phyloP scores from a whole-genome alignment of 441 rosid genomes.

The Biscutella laevigata region DNA sequence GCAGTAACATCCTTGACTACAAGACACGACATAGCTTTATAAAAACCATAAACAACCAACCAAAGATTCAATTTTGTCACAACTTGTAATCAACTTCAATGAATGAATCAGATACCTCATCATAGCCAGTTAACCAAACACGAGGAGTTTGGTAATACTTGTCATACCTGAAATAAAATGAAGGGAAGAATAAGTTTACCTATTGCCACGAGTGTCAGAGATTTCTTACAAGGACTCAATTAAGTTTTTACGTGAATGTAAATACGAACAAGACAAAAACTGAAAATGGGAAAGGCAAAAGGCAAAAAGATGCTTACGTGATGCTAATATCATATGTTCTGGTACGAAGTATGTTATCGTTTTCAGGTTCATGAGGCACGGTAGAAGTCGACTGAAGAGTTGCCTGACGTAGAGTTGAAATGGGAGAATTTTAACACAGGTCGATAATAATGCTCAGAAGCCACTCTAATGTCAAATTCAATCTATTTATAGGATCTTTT shows the following conservation, averaged over 20 bases:
- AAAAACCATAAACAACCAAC: slow-evolving; percentile 22
- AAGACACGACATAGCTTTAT: slow-evolving; percentile 14
- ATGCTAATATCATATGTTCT: slow-evolving; percentile 98
- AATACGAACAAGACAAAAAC: too few relatives aligned
- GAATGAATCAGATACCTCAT: slow-evolving; percentile 53
- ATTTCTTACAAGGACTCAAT: background rate
- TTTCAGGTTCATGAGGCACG: slow-evolving; percentile 84
- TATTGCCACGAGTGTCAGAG: background rate
- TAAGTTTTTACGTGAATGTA: background rate
- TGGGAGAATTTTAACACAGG: background rate
- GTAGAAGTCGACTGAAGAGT: slow-evolving; percentile 60
- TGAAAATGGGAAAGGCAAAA: background rate
- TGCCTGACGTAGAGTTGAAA: slow-evolving; percentile 42
- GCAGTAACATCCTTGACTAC: slow-evolving; percentile 81
- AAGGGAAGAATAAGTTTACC: background rate
- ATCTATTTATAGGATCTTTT: background rate
- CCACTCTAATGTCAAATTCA: background rate
- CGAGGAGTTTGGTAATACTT: slow-evolving; percentile 92
- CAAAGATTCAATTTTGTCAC: background rate
- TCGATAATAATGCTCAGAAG: background rate
- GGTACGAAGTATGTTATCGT: slow-evolving; percentile 80
- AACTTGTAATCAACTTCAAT: background rate
- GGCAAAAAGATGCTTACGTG: slow-evolving; percentile 50
- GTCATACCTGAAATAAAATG: slow-evolving; percentile 61
- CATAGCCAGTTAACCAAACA: slow-evolving; percentile 99